Percentiles rank a stretch among this genome's conserved stretches.
Evolutionary conservation across 139 green algal genomes (phyloP).

Genomic region (Asterochloris sp.): DNA sequence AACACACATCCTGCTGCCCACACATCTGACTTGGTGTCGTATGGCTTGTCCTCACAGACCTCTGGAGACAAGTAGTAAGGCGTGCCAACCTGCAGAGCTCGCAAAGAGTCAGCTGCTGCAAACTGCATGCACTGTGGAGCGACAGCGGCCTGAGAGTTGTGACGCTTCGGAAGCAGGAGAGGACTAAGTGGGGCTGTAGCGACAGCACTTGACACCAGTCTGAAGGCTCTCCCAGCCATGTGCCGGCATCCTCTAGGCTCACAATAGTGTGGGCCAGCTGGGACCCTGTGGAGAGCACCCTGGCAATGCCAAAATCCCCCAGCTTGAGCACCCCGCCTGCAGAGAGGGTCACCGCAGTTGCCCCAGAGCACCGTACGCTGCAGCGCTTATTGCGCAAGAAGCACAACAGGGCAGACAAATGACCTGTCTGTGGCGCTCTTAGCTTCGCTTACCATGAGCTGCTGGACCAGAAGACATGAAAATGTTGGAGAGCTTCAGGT

Average conservation of each 20-base stretch:
- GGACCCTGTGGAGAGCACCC: neutral
- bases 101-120: conserved; percentile 51
- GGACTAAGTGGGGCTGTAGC: neutral
- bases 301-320: conserved; percentile 74
- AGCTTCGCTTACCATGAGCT: neutral
- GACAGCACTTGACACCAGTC: neutral
- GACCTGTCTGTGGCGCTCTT: too few species aligned
- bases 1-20: conserved; percentile 71
- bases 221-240: neutral
- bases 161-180: too few species aligned
- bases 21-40: conserved; percentile 73
- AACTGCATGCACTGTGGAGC: conserved; percentile 23
- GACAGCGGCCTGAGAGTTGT: too few species aligned
- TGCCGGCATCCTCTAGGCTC: conserved; percentile 31
- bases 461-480: conserved; percentile 68
- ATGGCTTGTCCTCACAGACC: conserved; percentile 69
- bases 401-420: neutral
- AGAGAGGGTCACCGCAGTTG: conserved; percentile 3
- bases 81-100: conserved; percentile 54
- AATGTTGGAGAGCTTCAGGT: conserved; percentile 71
- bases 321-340: conserved; percentile 67
- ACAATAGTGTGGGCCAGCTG: conserved; percentile 21
- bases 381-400: neutral
- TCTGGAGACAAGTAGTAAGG: conserved; percentile 76
- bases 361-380: conserved; percentile 3